Conservation (phyloP, 2,329 filamentous ascomycete genomes). For the Fusarium vanettenii region DNA sequence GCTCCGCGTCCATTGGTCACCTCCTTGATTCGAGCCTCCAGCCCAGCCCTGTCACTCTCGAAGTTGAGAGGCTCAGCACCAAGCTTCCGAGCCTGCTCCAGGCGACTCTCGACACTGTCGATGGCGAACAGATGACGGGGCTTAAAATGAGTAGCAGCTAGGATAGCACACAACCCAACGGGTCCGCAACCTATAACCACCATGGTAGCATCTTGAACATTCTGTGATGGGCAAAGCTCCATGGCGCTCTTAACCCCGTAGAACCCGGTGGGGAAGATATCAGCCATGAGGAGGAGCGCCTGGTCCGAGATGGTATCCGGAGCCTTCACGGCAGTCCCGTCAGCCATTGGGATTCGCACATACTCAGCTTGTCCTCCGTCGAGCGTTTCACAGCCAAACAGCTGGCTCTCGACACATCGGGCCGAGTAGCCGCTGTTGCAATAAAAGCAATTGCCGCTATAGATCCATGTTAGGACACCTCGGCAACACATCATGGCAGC, state of each 20-base stretch:
- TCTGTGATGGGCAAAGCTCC: constrained; percentile 61
- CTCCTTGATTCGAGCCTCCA: constrained; percentile 77
- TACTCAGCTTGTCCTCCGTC: constrained; percentile 88
- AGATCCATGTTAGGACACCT: constrained; percentile 4
- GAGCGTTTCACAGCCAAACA: constrained; percentile 77
- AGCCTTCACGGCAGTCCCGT: constrained; percentile 82
- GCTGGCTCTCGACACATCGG: constrained; percentile 75
- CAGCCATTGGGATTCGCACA: constrained; percentile 83
- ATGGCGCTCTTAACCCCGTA: constrained; percentile 86
- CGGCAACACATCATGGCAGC: not conserved
- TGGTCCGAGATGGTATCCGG: constrained; percentile 75
- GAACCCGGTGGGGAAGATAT: constrained; percentile 90
- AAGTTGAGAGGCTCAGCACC: constrained; percentile 90
- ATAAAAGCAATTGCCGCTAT: constrained; percentile 79
- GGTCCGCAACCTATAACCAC: constrained; percentile 88
- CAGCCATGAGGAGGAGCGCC: constrained; percentile 86
- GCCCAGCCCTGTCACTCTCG: constrained; percentile 70
- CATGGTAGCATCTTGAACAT: constrained; percentile 68
- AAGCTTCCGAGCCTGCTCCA: constrained; percentile 77
- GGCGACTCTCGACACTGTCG: constrained; percentile 79
- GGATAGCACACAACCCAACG: constrained; percentile 85
- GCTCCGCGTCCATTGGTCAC: constrained; percentile 84
- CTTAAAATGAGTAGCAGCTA: constrained; percentile 79
- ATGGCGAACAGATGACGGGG: constrained; percentile 83
- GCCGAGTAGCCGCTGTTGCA: constrained; percentile 82